Conservation (phyloP, 352 stramenopile genomes). For the Globisporangium echinulatum region DNA sequence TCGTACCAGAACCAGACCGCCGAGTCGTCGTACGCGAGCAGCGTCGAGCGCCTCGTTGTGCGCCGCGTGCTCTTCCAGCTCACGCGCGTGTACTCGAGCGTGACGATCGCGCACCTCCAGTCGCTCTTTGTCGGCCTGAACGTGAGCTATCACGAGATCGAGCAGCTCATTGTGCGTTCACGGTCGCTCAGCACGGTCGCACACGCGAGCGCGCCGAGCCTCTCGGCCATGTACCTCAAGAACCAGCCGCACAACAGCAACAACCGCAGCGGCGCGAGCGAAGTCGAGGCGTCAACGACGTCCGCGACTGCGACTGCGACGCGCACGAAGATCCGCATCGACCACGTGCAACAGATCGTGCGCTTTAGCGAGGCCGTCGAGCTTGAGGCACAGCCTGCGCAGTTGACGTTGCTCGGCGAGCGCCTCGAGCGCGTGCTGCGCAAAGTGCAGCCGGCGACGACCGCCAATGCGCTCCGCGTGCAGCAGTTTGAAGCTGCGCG, state of each 20-base stretch:
- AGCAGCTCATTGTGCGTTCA: constrained; percentile 80
- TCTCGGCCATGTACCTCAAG: constrained; percentile 63
- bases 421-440: constrained; percentile 51
- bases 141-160: constrained; percentile 78
- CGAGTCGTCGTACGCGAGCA: constrained; percentile 50
- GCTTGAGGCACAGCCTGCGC: constrained; percentile 67
- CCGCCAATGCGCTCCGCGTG: constrained; percentile 21
- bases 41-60: constrained; percentile 63
- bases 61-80: constrained; percentile 81
- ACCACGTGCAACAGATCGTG: constrained; percentile 81
- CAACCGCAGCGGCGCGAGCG: constrained; percentile 7
- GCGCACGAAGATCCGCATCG: constrained; percentile 77
- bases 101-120: constrained; percentile 77
- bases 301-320: constrained; percentile 34
- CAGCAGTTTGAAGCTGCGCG: constrained; percentile 78
- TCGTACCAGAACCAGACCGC: constrained; percentile 21
- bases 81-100: constrained; percentile 82
- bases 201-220: constrained; percentile 48
- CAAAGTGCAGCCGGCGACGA: constrained; percentile 30
- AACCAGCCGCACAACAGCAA: constrained; percentile 29
- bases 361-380: constrained; percentile 78
- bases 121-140: constrained; percentile 83
- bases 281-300: constrained; percentile 48
- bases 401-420: constrained; percentile 69
- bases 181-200: constrained; percentile 62